Percentiles rank a stretch among this genome's conserved stretches.
phyloP scores from a whole-genome alignment of 2,329 filamentous ascomycete species.

The Nakataea oryzae region DNA sequence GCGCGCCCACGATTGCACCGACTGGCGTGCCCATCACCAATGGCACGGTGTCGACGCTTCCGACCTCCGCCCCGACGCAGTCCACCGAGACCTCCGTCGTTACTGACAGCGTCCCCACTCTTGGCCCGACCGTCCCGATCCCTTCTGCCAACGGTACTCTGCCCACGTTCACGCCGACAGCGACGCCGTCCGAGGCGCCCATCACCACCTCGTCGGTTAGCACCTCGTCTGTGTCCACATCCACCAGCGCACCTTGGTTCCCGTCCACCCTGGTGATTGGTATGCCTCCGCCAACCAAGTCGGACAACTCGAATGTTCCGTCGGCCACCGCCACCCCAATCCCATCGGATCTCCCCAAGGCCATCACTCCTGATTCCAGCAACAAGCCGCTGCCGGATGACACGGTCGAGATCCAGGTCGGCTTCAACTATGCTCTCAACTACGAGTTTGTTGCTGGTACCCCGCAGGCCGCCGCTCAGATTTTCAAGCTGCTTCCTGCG shows the following conservation, averaged over 20 bases:
- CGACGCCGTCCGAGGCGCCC: neutral
- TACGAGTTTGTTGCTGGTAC: constrained; percentile 72
- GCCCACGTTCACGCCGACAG: neutral
- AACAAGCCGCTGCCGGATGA: constrained; percentile 45
- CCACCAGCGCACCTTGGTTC: constrained; percentile 33
- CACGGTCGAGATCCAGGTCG: constrained; percentile 68
- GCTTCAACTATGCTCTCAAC: constrained; percentile 71
- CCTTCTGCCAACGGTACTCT: constrained; percentile 6
- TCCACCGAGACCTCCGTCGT: neutral
- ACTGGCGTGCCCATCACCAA: neutral
- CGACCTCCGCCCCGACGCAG: neutral
- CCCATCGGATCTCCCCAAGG: constrained; percentile 58
- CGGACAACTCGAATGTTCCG: constrained; percentile 23
- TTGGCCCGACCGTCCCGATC: neutral
- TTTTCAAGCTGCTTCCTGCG: constrained; percentile 67
- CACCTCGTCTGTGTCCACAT: too few relatives aligned
- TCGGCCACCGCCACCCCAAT: constrained; percentile 40
- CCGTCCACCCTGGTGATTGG: constrained; percentile 53
- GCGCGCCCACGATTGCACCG: neutral
- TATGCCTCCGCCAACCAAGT: constrained; percentile 21
- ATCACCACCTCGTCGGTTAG: constrained; percentile 26
- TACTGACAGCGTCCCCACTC: neutral
- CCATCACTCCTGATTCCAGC: constrained; percentile 60
- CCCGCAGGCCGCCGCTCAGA: constrained; percentile 66
- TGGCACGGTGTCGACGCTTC: neutral